Evolutionary conservation across 129 eudicot genomes (phyloP).

Genomic region (Flaveria trinervia): DNA sequence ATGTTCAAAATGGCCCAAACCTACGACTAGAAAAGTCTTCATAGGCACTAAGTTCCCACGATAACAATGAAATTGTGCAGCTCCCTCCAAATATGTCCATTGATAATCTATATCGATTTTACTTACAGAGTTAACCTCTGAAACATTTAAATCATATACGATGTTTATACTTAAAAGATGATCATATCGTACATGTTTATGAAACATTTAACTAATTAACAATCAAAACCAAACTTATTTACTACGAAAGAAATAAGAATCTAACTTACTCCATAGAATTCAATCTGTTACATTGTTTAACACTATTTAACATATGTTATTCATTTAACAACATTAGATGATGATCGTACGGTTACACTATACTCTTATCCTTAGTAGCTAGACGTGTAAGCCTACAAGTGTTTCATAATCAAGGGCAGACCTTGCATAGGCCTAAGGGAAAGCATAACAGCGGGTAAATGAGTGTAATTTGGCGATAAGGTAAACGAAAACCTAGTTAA

Average conservation of each 20-base stretch:
- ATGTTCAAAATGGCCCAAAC: too few relatives aligned
- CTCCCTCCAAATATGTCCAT: too few relatives aligned
- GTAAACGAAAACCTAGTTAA: constrained; percentile 72
- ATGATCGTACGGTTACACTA: neutral
- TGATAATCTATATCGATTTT: too few relatives aligned
- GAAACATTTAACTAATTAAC: neutral
- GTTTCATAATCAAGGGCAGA: constrained; percentile 56
- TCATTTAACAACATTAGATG: neutral
- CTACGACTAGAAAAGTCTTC: too few relatives aligned
- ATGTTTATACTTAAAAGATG: neutral
- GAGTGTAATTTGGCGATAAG: constrained; percentile 65
- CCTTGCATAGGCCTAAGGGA: constrained; percentile 83
- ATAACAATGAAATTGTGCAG: too few relatives aligned
- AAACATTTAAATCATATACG: too few relatives aligned
- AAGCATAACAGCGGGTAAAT: constrained; percentile 65
- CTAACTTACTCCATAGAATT: too few relatives aligned
- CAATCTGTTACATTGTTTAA: too few relatives aligned
- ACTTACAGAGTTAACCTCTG: too few relatives aligned
- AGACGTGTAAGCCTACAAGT: constrained; percentile 30
- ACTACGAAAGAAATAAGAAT: too few relatives aligned
- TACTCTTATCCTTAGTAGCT: neutral
- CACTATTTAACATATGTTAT: neutral
- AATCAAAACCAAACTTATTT: neutral
- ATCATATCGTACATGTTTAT: neutral
- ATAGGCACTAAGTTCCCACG: too few relatives aligned